These are phyloP conservation scores for Xylaria venustula DNA, from an alignment of 495 filamentous ascomycete species.

Conservation along the genomic window DNA sequence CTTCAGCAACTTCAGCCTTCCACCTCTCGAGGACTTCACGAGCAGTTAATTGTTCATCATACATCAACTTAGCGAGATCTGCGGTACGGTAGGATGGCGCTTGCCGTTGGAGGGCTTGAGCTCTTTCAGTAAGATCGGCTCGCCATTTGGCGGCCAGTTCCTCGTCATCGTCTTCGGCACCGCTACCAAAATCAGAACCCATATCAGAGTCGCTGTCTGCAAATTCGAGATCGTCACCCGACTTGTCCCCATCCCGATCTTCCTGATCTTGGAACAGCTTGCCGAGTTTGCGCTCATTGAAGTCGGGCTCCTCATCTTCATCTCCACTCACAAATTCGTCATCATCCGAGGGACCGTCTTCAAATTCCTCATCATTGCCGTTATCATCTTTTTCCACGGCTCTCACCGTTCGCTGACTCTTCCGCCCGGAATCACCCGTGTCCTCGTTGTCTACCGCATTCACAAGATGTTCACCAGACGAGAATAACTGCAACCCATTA, in stretches of 20 bases:
- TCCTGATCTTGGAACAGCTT: constrained; percentile 52
- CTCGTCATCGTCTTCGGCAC: constrained; percentile 54
- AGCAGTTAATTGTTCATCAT: constrained; percentile 76
- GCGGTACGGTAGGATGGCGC: constrained; percentile 67
- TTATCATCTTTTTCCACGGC: constrained; percentile 50
- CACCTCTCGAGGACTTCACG: constrained; percentile 73
- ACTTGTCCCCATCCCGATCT: constrained; percentile 39
- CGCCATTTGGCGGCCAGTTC: constrained; percentile 77
- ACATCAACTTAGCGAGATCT: constrained; percentile 83
- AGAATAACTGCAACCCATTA: constrained; percentile 79
- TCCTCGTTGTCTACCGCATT: constrained; percentile 56
- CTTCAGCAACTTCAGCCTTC: constrained; percentile 68
- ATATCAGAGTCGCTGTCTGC: constrained; percentile 95
- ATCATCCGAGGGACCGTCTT: constrained; percentile 52
- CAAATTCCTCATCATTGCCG: constrained; percentile 44
- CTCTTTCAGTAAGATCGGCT: constrained; percentile 74
- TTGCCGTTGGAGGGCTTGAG: constrained; percentile 66
- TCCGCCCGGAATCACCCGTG: constrained; percentile 70
- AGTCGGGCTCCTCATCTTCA: constrained; percentile 56
- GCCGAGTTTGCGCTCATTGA: constrained; percentile 54
- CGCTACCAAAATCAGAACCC: constrained; percentile 64
- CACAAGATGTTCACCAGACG: constrained; percentile 63
- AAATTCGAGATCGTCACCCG: constrained; percentile 63
- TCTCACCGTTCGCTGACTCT: constrained; percentile 63
- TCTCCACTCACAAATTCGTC: constrained; percentile 65